These are phyloP conservation scores for Hapsidospora chrysogenum DNA, from an alignment of 495 filamentous ascomycete species.

Conservation along the genomic window DNA sequence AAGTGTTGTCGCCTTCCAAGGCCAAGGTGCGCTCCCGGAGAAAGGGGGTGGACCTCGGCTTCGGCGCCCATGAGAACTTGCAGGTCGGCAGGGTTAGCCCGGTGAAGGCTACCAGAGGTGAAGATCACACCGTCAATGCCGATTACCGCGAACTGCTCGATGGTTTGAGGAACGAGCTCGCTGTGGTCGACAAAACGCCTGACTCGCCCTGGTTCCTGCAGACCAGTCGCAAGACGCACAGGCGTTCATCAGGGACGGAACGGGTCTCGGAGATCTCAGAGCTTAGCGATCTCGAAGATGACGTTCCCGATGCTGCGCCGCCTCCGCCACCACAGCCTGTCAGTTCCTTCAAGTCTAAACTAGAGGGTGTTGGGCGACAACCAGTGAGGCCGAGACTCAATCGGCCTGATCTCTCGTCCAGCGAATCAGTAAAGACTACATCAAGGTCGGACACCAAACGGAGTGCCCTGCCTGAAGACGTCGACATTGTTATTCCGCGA, in stretches of 20 bases:
- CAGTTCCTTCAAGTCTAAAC: too few relatives aligned
- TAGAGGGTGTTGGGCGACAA: too few relatives aligned
- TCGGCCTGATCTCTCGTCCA: too few relatives aligned
- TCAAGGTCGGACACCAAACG: too few relatives aligned
- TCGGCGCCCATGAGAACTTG: conserved; percentile 27
- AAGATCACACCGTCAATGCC: not conserved
- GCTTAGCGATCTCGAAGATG: conserved; percentile 25
- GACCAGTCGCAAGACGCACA: not conserved
- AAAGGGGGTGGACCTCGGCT: conserved; percentile 29
- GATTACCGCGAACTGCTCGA: not conserved
- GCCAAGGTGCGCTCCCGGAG: conserved; percentile 7
- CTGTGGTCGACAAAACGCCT: not conserved
- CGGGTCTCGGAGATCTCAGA: conserved; percentile 16
- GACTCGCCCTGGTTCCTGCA: not conserved
- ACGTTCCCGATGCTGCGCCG: too few relatives aligned
- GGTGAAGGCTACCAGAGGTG: not conserved
- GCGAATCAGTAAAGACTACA: too few relatives aligned
- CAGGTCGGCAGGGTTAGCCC: conserved; percentile 9
- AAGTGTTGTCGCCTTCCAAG: conserved; percentile 8
- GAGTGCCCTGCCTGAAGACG: too few relatives aligned
- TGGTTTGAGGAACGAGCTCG: not conserved
- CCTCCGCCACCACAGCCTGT: too few relatives aligned
- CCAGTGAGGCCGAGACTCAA: too few relatives aligned
- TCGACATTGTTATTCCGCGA: too few relatives aligned
- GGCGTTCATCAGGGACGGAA: not conserved